These are phyloP conservation scores for Dendrobium huoshanense DNA, from an alignment of 106 monocot species.

Conservation along the genomic window DNA sequence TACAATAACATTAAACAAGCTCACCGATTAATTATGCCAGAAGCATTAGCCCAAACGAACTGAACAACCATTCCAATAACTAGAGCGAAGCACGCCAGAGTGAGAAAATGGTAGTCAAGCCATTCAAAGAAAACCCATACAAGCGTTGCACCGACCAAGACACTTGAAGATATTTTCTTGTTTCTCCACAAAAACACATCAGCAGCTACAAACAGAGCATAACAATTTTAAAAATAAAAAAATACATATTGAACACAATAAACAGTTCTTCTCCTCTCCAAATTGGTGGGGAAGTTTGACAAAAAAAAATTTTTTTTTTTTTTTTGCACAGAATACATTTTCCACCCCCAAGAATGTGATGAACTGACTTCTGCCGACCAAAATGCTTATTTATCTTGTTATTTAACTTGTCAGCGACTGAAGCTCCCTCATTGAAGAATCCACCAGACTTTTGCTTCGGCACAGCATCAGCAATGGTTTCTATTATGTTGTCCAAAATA, in stretches of 20 bases:
- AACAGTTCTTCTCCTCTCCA: not conserved
- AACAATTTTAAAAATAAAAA: not conserved
- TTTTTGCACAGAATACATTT: slow-evolving; percentile 31
- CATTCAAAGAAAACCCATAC: slow-evolving; percentile 82
- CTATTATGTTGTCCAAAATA: slow-evolving; percentile 55
- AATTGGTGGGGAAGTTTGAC: not conserved
- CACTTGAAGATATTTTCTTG: slow-evolving; percentile 74
- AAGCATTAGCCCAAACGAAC: slow-evolving; percentile 72
- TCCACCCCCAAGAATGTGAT: slow-evolving; percentile 81
- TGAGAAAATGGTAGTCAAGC: slow-evolving; percentile 83
- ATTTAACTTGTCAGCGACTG: slow-evolving; percentile 20
- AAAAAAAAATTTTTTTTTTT: too few species aligned
- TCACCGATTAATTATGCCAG: slow-evolving; percentile 57
- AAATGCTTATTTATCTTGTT: slow-evolving; percentile 56
- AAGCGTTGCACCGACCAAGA: slow-evolving; percentile 46
- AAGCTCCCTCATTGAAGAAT: slow-evolving; percentile 40
- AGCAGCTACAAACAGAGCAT: slow-evolving; percentile 44
- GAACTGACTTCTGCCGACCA: slow-evolving; percentile 67
- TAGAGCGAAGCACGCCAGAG: slow-evolving; percentile 48
- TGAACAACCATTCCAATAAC: slow-evolving; percentile 60
- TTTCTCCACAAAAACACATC: slow-evolving; percentile 88
- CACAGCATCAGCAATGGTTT: slow-evolving; percentile 45
- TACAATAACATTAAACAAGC: slow-evolving; percentile 2
- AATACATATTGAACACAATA: not conserved
- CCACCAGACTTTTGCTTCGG: slow-evolving; percentile 57